phyloP scores from a whole-genome alignment of 176 grass and related monocot species.

The Coix lacrymajobi region DNA sequence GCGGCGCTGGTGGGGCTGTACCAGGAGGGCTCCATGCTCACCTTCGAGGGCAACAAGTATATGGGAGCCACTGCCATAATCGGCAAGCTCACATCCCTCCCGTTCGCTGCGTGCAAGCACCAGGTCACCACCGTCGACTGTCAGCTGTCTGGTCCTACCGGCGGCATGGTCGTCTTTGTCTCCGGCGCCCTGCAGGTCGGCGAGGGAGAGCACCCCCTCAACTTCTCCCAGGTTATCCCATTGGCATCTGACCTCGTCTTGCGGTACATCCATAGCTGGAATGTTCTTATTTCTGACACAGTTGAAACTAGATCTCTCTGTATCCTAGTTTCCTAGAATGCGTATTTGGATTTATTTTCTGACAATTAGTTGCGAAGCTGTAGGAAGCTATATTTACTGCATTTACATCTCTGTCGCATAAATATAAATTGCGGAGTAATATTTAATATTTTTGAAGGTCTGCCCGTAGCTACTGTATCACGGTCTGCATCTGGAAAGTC shows the following conservation, averaged over 20 bases:
- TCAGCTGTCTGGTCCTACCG: slow-evolving; percentile 54
- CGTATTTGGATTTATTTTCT: background rate
- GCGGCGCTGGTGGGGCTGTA: slow-evolving; percentile 42
- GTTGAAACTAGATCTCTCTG: background rate
- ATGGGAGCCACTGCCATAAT: slow-evolving; percentile 41
- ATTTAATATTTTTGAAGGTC: background rate
- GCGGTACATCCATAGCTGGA: background rate
- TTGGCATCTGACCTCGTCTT: background rate
- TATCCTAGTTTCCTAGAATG: background rate
- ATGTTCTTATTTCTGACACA: background rate
- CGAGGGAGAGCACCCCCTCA: slow-evolving; percentile 49
- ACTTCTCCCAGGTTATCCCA: slow-evolving; percentile 58
- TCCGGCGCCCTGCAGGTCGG: slow-evolving; percentile 39
- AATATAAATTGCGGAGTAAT: background rate
- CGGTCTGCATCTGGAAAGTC: background rate
- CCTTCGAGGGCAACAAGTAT: slow-evolving; percentile 57
- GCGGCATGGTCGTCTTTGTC: slow-evolving; percentile 72
- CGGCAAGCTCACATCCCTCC: slow-evolving; percentile 57
- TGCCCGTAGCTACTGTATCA: background rate
- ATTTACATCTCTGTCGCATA: background rate
- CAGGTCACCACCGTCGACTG: slow-evolving; percentile 55
- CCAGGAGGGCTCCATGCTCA: slow-evolving; percentile 68
- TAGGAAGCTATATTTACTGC: background rate
- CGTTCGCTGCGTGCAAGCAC: slow-evolving; percentile 46
- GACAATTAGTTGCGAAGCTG: background rate